phyloP scores from a whole-genome alignment of 345 rosid species.

The Lepidium sativum region DNA sequence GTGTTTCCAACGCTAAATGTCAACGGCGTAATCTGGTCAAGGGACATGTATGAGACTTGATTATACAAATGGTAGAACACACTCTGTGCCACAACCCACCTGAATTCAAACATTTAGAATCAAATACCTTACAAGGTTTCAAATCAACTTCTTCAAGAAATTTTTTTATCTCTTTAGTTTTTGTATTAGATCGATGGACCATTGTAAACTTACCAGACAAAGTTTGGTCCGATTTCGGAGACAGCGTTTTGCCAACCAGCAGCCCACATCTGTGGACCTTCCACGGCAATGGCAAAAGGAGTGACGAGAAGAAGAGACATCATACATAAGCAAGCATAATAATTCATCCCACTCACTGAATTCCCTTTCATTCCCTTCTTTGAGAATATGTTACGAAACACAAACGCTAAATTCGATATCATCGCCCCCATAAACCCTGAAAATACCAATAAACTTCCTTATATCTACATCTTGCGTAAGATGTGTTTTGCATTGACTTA shows the following conservation, averaged over 20 bases:
- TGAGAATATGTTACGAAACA: conserved; percentile 85
- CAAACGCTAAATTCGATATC: conserved; percentile 93
- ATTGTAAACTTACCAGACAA: conserved; percentile 41
- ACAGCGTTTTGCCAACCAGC: conserved; percentile 78
- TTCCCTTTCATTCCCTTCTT: conserved; percentile 97
- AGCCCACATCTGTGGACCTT: conserved; percentile 94
- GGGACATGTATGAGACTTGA: conserved; percentile 82
- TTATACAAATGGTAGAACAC: conserved; percentile 76
- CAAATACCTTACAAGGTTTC: not conserved
- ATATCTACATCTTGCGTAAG: not conserved
- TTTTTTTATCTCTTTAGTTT: not conserved
- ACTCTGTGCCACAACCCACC: conserved; percentile 85
- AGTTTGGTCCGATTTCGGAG: conserved; percentile 74
- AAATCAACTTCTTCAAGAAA: not conserved
- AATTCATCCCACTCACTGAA: conserved; percentile 92
- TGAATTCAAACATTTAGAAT: conserved; percentile 12
- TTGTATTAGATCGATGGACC: not conserved
- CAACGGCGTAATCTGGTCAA: conserved; percentile 66
- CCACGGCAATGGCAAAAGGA: conserved; percentile 90
- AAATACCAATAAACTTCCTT: conserved; percentile 1
- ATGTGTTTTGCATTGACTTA: not conserved
- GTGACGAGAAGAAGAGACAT: conserved; percentile 74
- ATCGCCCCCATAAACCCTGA: conserved; percentile 98
- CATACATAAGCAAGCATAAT: conserved; percentile 87
- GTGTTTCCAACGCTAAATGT: conserved; percentile 79